Percentiles rank a stretch among this genome's conserved stretches.
Conservation (phyloP, 768 basidiomycete genomes). For the Postia placenta region DNA sequence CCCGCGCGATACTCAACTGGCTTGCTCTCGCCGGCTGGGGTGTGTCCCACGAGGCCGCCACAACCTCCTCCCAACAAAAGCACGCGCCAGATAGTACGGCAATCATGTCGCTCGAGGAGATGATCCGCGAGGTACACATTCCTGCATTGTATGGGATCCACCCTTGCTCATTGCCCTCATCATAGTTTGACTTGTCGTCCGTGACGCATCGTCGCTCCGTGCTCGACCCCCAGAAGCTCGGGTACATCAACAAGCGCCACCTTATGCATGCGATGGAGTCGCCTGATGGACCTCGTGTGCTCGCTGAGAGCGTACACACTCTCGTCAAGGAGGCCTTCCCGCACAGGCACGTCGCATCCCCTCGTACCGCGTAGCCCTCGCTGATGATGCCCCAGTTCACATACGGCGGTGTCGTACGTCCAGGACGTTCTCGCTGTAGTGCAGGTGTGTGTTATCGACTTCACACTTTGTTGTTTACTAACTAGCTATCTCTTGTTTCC, state of each 20-base stretch:
- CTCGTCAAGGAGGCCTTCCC: constrained; percentile 55
- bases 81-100: constrained; percentile 60
- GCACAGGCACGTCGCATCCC: constrained; percentile 36
- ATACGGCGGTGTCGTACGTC: constrained; percentile 53
- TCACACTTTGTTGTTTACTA: not conserved
- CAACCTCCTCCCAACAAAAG: constrained; percentile 12
- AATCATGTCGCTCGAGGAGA: constrained; percentile 53
- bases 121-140: constrained; percentile 56
- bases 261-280: constrained; percentile 51
- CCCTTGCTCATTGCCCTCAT: not conserved
- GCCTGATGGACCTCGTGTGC: constrained; percentile 41
- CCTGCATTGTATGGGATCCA: not conserved
- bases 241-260: constrained; percentile 86
- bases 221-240: constrained; percentile 74
- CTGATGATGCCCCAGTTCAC: constrained; percentile 20
- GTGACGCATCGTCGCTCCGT: constrained; percentile 82
- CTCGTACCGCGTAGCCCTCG: too few species aligned
- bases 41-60: constrained; percentile 31
- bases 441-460: constrained; percentile 35
- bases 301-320: constrained; percentile 50
- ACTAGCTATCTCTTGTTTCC: not conserved
- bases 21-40: constrained; percentile 95
- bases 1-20: constrained; percentile 86
- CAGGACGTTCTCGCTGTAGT: constrained; percentile 55
- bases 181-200: constrained; percentile 70